Percentiles rank a stretch among this genome's conserved stretches.
Evolutionary conservation across 176 grass and related monocot genomes (phyloP).

Genomic region (Bothriochloa decipiens): DNA sequence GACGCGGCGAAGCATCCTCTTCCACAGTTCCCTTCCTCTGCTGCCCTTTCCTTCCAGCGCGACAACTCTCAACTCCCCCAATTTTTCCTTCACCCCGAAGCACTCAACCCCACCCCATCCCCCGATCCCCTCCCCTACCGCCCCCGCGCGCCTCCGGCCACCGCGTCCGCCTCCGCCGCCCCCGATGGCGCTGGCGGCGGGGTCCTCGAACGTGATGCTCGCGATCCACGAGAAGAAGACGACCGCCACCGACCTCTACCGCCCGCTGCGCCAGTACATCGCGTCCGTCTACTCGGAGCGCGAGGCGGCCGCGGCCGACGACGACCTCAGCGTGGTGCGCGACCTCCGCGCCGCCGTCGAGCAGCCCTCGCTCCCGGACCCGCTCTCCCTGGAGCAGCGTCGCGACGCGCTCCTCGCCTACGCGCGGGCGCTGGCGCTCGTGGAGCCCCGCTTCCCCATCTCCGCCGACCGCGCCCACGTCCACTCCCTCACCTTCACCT

Average conservation of each 20-base stretch:
- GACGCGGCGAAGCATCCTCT: conserved; percentile 36
- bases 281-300: conserved; percentile 78
- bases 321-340: conserved; percentile 75
- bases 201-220: conserved; percentile 82
- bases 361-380: conserved; percentile 48
- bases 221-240: conserved; percentile 98
- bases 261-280: conserved; percentile 87
- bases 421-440: conserved; percentile 69
- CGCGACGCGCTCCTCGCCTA: conserved; percentile 83
- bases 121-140: neutral
- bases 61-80: conserved; percentile 23
- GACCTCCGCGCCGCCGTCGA: conserved; percentile 76
- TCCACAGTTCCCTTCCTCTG: neutral
- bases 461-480: conserved; percentile 77
- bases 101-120: conserved; percentile 17
- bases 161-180: conserved; percentile 17
- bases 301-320: conserved; percentile 80
- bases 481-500: conserved; percentile 85
- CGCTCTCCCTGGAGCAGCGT: conserved; percentile 70
- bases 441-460: conserved; percentile 95
- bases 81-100: conserved; percentile 42
- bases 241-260: conserved; percentile 71
- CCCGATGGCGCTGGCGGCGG: conserved; percentile 41
- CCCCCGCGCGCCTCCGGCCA: conserved; percentile 5
- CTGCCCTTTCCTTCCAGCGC: conserved; percentile 13